Evolutionary conservation across 2,329 filamentous ascomycete species (phyloP).

Genomic region (Aspergillus sp.): DNA sequence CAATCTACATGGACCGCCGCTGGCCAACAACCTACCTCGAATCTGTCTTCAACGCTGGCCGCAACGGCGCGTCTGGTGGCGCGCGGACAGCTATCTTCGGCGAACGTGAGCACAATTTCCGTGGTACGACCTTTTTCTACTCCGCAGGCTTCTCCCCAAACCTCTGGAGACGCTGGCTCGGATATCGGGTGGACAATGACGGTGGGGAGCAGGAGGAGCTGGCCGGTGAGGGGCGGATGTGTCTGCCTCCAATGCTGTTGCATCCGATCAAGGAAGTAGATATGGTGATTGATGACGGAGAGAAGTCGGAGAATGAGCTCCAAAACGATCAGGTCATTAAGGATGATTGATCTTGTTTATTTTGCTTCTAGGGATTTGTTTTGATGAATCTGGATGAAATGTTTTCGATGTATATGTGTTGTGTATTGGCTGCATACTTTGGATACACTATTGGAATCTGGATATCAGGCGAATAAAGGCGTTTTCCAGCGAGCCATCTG

Average conservation of each 20-base stretch:
- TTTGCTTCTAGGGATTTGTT: not conserved
- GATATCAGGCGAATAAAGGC: not conserved
- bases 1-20: slow-evolving; percentile 75
- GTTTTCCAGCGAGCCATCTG: not conserved
- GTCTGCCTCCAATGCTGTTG: slow-evolving; percentile 78
- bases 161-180: slow-evolving; percentile 79
- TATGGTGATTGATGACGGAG: slow-evolving; percentile 38
- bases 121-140: slow-evolving; percentile 86
- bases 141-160: slow-evolving; percentile 74
- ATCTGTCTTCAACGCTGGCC: slow-evolving; percentile 70
- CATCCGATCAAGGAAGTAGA: slow-evolving; percentile 80
- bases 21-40: slow-evolving; percentile 79
- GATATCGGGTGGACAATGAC: slow-evolving; percentile 69
- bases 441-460: too few species aligned
- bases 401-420: not conserved
- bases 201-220: slow-evolving; percentile 71
- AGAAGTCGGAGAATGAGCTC: slow-evolving; percentile 2
- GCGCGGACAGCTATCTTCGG: slow-evolving; percentile 67
- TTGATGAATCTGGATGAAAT: not conserved
- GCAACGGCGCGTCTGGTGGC: slow-evolving; percentile 68
- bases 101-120: slow-evolving; percentile 82
- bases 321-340: not conserved
- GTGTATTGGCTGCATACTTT: not conserved
- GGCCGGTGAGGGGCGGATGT: slow-evolving; percentile 76
- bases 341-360: not conserved